Percentiles rank a stretch among this genome's conserved stretches.
phyloP scores from a whole-genome alignment of 768 basidiomycete species.

The Rhodotorula paludigena region DNA sequence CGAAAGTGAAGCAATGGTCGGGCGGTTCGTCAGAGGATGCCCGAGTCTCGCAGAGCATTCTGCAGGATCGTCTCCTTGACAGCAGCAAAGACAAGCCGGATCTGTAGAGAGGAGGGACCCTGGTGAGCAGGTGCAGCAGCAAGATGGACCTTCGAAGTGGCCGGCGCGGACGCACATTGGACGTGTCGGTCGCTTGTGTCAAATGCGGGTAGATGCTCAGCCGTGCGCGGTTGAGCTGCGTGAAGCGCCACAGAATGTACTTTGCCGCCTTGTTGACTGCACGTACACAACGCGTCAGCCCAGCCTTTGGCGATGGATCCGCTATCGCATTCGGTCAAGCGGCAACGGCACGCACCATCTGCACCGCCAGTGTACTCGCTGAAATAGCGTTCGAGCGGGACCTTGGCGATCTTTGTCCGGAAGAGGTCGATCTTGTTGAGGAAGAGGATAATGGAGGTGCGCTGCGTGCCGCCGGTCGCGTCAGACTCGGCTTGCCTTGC shows the following conservation, averaged over 20 bases:
- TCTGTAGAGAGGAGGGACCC: too few relatives aligned
- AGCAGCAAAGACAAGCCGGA: constrained; percentile 69
- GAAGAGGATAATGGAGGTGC: constrained; percentile 61
- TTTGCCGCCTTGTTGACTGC: constrained; percentile 53
- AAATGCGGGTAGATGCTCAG: constrained; percentile 76
- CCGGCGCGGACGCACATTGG: constrained; percentile 58
- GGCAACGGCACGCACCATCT: too few relatives aligned
- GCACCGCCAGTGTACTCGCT: constrained; percentile 47
- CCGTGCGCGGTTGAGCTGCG: constrained; percentile 61
- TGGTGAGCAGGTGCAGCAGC: too few relatives aligned
- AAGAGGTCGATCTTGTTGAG: constrained; percentile 72
- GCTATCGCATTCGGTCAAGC: too few relatives aligned
- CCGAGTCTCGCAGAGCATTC: constrained; percentile 78
- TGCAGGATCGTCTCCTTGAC: constrained; percentile 91
- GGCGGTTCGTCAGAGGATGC: constrained; percentile 58
- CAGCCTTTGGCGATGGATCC: too few relatives aligned
- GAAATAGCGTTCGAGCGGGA: constrained; percentile 52
- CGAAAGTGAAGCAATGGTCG: neutral
- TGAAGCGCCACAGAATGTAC: constrained; percentile 83
- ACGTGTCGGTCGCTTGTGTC: constrained; percentile 72
- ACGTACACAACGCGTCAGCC: too few relatives aligned
- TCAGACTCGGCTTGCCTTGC: too few relatives aligned
- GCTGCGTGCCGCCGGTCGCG: neutral
- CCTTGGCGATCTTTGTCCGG: constrained; percentile 65
- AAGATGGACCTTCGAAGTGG: too few relatives aligned